Conservation (phyloP, 768 basidiomycete species). For the Hericium coralloides region DNA sequence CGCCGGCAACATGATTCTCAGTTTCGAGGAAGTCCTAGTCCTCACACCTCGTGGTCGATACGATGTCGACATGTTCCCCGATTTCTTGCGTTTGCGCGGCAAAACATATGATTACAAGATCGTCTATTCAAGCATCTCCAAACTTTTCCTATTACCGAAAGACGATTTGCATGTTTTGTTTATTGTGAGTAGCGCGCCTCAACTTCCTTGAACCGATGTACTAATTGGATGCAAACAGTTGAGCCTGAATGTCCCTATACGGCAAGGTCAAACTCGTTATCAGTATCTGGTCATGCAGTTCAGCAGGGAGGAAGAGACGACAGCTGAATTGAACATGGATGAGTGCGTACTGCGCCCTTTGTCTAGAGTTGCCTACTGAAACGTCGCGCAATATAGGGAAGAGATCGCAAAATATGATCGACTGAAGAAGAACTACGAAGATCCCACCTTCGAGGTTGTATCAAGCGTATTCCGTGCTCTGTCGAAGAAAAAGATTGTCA, state of each 20-base stretch:
- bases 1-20: constrained; percentile 83
- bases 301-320: constrained; percentile 93
- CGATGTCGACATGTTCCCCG: constrained; percentile 96
- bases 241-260: constrained; percentile 85
- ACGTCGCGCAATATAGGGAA: constrained; percentile 37
- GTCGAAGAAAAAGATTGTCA: constrained; percentile 85
- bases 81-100: constrained; percentile 90
- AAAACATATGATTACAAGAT: constrained; percentile 99
- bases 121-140: constrained; percentile 77
- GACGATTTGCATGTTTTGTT: constrained; percentile 95
- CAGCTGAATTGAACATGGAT: constrained; percentile 85
- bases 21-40: constrained; percentile 92
- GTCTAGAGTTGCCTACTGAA: background rate
- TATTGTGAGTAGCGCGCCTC: constrained; percentile 52
- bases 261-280: constrained; percentile 97
- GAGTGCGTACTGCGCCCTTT: constrained; percentile 49
- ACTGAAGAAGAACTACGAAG: constrained; percentile 90
- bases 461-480: constrained; percentile 89
- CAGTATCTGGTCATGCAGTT: constrained; percentile 99
- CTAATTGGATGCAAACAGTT: constrained; percentile 40
- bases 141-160: constrained; percentile 89
- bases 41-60: constrained; percentile 94
- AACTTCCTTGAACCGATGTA: background rate
- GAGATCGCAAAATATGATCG: constrained; percentile 72
- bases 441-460: constrained; percentile 91